phyloP scores from a whole-genome alignment of 257 asterid species.

The Mitragyna speciosa region DNA sequence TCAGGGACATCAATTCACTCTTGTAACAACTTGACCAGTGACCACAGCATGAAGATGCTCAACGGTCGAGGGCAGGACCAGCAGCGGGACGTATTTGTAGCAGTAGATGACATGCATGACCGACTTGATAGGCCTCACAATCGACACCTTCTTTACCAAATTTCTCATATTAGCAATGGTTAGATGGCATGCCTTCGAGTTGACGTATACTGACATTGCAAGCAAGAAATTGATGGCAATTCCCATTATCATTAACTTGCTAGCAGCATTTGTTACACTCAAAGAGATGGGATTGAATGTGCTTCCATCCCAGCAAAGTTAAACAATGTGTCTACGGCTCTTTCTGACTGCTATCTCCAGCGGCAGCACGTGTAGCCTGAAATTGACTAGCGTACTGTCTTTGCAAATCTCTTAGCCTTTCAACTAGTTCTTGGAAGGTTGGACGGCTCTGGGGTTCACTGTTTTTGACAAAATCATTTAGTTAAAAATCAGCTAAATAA shows the following conservation, averaged over 20 bases:
- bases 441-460: conserved; percentile 82
- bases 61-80: neutral
- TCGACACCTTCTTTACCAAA: conserved; percentile 7
- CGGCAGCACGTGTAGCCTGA: conserved; percentile 55
- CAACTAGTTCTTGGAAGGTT: conserved; percentile 72
- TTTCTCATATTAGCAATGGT: conserved; percentile 4
- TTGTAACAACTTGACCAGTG: neutral
- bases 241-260: neutral
- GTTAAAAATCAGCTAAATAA: conserved; percentile 1
- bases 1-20: neutral
- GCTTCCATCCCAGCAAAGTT: neutral
- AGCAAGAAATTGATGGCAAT: conserved; percentile 18
- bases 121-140: conserved; percentile 12
- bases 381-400: conserved; percentile 45
- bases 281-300: neutral
- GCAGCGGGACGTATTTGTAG: conserved; percentile 1
- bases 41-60: neutral
- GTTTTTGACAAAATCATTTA: conserved; percentile 24
- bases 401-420: conserved; percentile 67
- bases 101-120: neutral
- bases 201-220: conserved; percentile 19
- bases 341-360: conserved; percentile 46
- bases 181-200: neutral
- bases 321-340: conserved; percentile 26
- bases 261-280: neutral